phyloP scores from a whole-genome alignment of 495 filamentous ascomycete genomes.

The Hypoxylon lienhwacheense region DNA sequence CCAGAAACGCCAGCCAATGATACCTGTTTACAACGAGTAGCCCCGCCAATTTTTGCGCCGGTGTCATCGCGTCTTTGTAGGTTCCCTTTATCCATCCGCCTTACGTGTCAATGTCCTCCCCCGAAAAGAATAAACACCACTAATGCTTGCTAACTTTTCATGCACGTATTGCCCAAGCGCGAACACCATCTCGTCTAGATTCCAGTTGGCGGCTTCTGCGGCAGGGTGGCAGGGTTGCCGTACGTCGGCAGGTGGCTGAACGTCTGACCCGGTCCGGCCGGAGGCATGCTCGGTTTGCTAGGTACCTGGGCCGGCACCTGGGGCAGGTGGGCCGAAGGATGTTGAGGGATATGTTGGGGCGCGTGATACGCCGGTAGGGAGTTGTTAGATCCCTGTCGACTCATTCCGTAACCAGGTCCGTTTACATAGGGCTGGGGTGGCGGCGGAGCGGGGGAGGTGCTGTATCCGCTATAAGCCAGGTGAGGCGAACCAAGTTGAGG shows the following conservation, averaged over 20 bases:
- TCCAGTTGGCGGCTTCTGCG: conserved; percentile 57
- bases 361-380: conserved; percentile 53
- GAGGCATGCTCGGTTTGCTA: conserved; percentile 40
- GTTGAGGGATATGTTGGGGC: conserved; percentile 42
- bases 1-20: conserved; percentile 40
- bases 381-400: conserved; percentile 56
- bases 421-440: conserved; percentile 43
- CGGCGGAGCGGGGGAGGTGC: conserved; percentile 44
- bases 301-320: conserved; percentile 42
- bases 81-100: conserved; percentile 38
- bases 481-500: conserved; percentile 51
- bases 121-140: conserved; percentile 39
- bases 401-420: conserved; percentile 53
- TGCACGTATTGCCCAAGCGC: conserved; percentile 29
- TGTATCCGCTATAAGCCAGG: conserved; percentile 46
- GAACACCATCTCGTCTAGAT: conserved; percentile 36
- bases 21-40: conserved; percentile 33
- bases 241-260: conserved; percentile 57
- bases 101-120: conserved; percentile 22
- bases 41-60: conserved; percentile 37
- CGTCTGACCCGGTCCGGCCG: conserved; percentile 38
- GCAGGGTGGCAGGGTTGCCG: conserved; percentile 58
- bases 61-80: conserved; percentile 34
- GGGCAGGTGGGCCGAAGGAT: conserved; percentile 32
- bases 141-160: conserved; percentile 39